phyloP scores from a whole-genome alignment of 192 early-diverging fungal species.

The Jimgerdemannia flammicorona region DNA sequence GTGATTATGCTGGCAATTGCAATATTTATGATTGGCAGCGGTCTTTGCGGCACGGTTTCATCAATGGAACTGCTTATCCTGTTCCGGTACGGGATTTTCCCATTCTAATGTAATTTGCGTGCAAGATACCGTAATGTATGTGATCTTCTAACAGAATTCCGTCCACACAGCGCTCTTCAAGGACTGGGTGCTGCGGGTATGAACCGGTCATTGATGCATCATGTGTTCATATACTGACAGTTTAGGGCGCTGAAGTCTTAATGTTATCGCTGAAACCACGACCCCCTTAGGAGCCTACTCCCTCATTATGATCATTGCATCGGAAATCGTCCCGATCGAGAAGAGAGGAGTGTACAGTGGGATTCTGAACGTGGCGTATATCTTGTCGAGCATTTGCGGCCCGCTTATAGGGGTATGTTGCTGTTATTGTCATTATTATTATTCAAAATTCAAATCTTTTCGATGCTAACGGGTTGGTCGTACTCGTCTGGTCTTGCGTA shows the following conservation, averaged over 20 bases:
- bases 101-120: too few relatives aligned
- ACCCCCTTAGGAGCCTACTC: constrained; percentile 32
- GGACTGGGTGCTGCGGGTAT: constrained; percentile 59
- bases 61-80: not conserved
- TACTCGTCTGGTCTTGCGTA: not conserved
- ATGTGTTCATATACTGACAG: not conserved
- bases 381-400: constrained; percentile 26
- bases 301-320: constrained; percentile 76
- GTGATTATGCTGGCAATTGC: constrained; percentile 70
- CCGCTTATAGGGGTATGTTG: constrained; percentile 31
- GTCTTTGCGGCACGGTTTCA: constrained; percentile 79
- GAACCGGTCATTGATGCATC: not conserved
- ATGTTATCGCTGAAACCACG: not conserved
- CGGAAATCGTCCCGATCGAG: constrained; percentile 81
- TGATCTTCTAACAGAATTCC: too few relatives aligned
- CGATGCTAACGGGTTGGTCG: too few relatives aligned
- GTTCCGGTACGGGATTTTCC: not conserved
- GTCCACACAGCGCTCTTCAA: not conserved
- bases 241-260: not conserved
- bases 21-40: constrained; percentile 77
- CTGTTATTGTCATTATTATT: not conserved
- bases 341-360: constrained; percentile 71
- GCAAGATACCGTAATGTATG: too few relatives aligned
- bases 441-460: not conserved
- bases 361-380: constrained; percentile 34